Evolutionary conservation across 306 rosid genomes (phyloP).

Genomic region (cucumber (Cucumis sativus)): DNA sequence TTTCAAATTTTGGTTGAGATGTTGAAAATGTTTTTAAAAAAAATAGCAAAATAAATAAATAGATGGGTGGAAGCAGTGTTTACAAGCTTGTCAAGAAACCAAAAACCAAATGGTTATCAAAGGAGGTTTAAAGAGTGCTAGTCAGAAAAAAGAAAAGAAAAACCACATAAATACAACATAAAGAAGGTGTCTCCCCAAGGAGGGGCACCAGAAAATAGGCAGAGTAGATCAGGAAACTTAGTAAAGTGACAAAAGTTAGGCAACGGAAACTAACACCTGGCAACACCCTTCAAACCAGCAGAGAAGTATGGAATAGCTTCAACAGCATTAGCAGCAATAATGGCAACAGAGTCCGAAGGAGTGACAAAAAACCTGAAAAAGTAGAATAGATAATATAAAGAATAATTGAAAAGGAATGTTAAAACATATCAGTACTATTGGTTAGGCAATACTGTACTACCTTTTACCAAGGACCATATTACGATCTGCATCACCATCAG

Average conservation of each 20-base stretch:
- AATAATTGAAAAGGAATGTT: not conserved
- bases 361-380: constrained; percentile 82
- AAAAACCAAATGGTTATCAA: not conserved
- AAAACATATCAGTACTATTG: not conserved
- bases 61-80: not conserved
- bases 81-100: not conserved
- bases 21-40: not conserved
- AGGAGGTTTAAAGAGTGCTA: not conserved
- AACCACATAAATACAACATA: not conserved
- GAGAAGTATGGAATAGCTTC: constrained; percentile 91
- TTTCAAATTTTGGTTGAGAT: not conserved
- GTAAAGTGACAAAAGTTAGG: not conserved
- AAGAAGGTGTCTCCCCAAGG: not conserved
- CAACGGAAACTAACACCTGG: constrained; percentile 46
- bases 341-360: constrained; percentile 98
- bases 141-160: not conserved
- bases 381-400: not conserved
- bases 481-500: constrained; percentile 99
- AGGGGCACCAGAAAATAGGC: not conserved
- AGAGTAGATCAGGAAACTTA: not conserved
- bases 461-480: constrained; percentile 99
- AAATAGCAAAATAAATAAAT: not conserved
- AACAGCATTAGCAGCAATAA: constrained; percentile 98
- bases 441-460: constrained; percentile 18
- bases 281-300: constrained; percentile 93